Evolutionary conservation across 2,329 filamentous ascomycete genomes (phyloP).

Genomic region (Stagonosporopsis vannaccii): DNA sequence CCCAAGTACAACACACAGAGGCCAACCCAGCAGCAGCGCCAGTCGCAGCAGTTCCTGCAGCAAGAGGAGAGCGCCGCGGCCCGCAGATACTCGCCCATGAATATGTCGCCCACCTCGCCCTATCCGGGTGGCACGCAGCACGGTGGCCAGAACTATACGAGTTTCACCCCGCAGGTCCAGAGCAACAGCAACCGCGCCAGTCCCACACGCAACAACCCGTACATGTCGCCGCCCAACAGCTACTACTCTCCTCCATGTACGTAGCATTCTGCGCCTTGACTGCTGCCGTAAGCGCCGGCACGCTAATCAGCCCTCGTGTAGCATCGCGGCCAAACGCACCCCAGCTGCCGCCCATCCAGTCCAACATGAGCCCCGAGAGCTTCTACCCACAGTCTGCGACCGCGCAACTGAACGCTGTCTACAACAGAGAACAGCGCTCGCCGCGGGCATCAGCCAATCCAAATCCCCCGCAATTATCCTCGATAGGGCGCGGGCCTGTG

Average conservation of each 20-base stretch:
- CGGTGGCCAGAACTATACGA: slow-evolving; percentile 50
- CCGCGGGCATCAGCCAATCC: slow-evolving; percentile 53
- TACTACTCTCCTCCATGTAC: slow-evolving; percentile 67
- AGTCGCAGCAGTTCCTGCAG: slow-evolving; percentile 74
- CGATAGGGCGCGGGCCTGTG: slow-evolving; percentile 69
- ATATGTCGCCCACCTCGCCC: slow-evolving; percentile 81
- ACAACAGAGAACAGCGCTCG: slow-evolving; percentile 61
- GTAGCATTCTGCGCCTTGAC: slow-evolving; percentile 31
- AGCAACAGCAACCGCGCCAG: slow-evolving; percentile 72
- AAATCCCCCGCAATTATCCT: slow-evolving; percentile 57
- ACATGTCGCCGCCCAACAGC: slow-evolving; percentile 63
- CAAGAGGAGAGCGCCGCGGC: slow-evolving; percentile 81
- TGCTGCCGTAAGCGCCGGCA: slow-evolving; percentile 18
- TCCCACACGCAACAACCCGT: slow-evolving; percentile 72
- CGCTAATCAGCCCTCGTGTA: slow-evolving; percentile 36
- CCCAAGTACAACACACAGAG: slow-evolving; percentile 82
- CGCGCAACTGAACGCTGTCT: slow-evolving; percentile 73
- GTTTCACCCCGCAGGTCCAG: slow-evolving; percentile 52
- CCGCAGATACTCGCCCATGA: slow-evolving; percentile 96
- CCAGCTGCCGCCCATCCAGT: slow-evolving; percentile 77
- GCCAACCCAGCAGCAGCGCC: slow-evolving; percentile 77
- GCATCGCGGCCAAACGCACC: slow-evolving; percentile 63
- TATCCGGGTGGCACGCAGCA: slow-evolving; percentile 72
- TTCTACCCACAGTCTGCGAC: slow-evolving; percentile 76
- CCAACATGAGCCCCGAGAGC: slow-evolving; percentile 72